These are phyloP conservation scores for Fusarium sacchari DNA, from an alignment of 2,329 filamentous ascomycete genomes.

Conservation along the genomic window DNA sequence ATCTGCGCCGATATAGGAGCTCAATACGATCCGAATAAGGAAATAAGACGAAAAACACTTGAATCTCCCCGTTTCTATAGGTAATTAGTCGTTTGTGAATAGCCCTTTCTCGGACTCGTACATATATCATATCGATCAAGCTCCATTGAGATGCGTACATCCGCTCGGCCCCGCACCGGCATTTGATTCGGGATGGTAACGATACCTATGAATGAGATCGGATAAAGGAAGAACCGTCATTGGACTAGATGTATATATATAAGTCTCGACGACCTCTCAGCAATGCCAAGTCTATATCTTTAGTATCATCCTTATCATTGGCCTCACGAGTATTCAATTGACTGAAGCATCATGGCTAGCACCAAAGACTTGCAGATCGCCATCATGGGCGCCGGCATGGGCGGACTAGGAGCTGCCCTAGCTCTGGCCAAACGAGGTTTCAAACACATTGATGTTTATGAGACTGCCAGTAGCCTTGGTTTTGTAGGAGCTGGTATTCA, in stretches of 20 bases:
- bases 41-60: neutral
- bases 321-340: too few species aligned
- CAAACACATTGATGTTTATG: conserved; percentile 42
- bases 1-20: conserved; percentile 8
- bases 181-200: conserved; percentile 33
- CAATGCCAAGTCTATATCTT: neutral
- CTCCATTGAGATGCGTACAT: conserved; percentile 20
- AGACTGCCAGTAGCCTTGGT: conserved; percentile 37
- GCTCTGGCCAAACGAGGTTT: conserved; percentile 47
- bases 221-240: conserved; percentile 31
- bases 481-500: conserved; percentile 84
- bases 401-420: conserved; percentile 53
- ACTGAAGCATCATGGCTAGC: conserved; percentile 20
- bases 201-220: conserved; percentile 9
- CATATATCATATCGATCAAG: neutral
- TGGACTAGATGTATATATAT: neutral
- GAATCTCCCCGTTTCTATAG: neutral
- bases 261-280: neutral
- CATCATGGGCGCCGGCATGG: conserved; percentile 49
- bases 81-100: neutral
- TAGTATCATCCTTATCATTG: neutral
- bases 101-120: neutral
- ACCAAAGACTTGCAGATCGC: conserved; percentile 36
- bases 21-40: neutral
- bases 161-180: conserved; percentile 33